These are phyloP conservation scores for Glebionis coronaria DNA, from an alignment of 129 eudicot genomes.

Conservation along the genomic window DNA sequence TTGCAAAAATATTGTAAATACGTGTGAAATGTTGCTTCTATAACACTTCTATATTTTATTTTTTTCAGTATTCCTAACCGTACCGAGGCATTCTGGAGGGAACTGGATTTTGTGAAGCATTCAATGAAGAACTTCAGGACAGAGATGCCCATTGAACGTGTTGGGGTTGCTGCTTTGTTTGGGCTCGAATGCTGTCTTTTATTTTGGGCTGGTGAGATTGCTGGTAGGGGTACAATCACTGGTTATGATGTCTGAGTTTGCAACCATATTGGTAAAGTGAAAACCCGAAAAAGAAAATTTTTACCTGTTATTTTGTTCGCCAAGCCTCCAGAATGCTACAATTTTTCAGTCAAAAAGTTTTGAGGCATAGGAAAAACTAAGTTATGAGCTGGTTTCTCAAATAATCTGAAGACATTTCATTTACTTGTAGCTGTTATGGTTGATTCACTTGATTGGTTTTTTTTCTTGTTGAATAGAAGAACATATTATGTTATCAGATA, in stretches of 20 bases:
- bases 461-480: background rate
- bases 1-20: background rate
- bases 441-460: background rate
- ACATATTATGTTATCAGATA: background rate
- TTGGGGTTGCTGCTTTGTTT: slow-evolving; percentile 53
- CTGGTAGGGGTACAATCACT: slow-evolving; percentile 64
- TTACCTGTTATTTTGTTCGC: too few relatives aligned
- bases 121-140: slow-evolving; percentile 43
- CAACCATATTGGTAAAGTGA: background rate
- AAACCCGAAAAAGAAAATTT: background rate
- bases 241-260: slow-evolving; percentile 24
- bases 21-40: background rate
- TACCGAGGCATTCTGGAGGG: slow-evolving; percentile 57
- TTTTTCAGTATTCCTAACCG: slow-evolving; percentile 37
- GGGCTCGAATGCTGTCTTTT: slow-evolving; percentile 65
- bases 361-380: background rate
- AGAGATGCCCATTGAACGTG: slow-evolving; percentile 53
- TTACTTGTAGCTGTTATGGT: background rate
- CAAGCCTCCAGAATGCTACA: background rate
- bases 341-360: background rate
- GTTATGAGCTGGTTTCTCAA: background rate
- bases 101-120: slow-evolving; percentile 48
- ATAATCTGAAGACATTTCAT: background rate
- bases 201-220: slow-evolving; percentile 64
- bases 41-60: background rate